Base-by-base conservation (phyloP, 202 grass and related monocot genomes). In the Cymbopogon flexuosus region DNA sequence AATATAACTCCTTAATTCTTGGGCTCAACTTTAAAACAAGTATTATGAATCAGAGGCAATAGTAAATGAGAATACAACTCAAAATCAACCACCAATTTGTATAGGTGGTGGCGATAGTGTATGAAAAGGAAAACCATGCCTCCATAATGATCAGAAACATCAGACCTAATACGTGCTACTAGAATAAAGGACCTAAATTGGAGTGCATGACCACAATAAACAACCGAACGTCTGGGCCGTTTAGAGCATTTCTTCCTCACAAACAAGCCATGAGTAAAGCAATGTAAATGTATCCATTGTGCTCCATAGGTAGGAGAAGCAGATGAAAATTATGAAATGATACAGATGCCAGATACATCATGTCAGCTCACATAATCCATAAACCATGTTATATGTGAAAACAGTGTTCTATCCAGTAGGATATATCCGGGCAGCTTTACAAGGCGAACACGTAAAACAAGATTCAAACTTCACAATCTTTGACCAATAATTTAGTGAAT, bases 251-350 rank as follows among this genome's bases (percentile, higher is more conserved):
- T 77, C 37, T 43, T 46, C 39, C 72, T 59, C 57, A 54, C 51
- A 75, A 75, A 58, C n/a, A 58, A 75, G 72, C 72, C 70, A 75
- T 80, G 76, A 34, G 34, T 79, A 84, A 22, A 80, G 40, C 13
- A 62, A 70, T 84, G 31, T 13, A 82, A 41, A 70, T 69, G 18
- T 27, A 77, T 52, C 15, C 46, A 83, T 60, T 47, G 42, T 59
- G 72, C 54, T 89, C 70, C 54, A 65, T 31, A 69, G 40, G 22
- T 23, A 61, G 21, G 39, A 54, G 24, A 39, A 75, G 14, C 22
- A 75, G 22, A 63, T 35, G 34, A 37, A 30, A 77, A 65, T 33
- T n/a, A 39, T 65, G 75, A 35, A 57, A 11, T 27, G 59, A 15
- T 70, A 58, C 39, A 72, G 24, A 30, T 54, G 56, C 43, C 43